Evolutionary conservation across 768 basidiomycete species (phyloP).

Genomic region (Tulasnella sp.): DNA sequence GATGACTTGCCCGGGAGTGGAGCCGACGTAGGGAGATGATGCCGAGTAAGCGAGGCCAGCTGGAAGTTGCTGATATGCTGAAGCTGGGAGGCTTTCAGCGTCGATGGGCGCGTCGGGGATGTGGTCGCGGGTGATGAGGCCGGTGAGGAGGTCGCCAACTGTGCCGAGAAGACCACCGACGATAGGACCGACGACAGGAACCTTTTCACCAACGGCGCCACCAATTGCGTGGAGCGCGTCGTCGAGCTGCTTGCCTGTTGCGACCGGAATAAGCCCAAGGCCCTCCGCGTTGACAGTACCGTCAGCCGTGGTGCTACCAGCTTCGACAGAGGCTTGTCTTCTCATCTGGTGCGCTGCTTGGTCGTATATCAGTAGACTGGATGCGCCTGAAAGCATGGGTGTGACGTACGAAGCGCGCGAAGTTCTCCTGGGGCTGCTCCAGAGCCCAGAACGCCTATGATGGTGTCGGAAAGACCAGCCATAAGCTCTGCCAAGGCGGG

Average conservation of each 20-base stretch:
- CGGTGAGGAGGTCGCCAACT: background rate
- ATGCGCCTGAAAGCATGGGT: background rate
- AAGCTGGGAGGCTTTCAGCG: background rate
- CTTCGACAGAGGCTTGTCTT: background rate
- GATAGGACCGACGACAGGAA: background rate
- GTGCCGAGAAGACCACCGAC: background rate
- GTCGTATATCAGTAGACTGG: background rate
- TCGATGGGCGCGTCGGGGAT: conserved; percentile 10
- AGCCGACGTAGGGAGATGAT: background rate
- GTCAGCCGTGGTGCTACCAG: background rate
- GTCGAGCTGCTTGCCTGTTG: background rate
- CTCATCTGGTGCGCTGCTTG: background rate
- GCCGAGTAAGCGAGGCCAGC: background rate
- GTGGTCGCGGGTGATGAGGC: background rate
- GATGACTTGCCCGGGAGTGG: background rate
- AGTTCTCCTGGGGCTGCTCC: background rate
- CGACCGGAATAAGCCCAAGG: background rate
- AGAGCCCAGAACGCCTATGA: background rate
- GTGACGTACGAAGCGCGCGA: background rate
- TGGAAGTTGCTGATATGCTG: background rate
- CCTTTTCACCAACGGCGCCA: background rate
- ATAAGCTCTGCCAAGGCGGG: background rate
- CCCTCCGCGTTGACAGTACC: background rate
- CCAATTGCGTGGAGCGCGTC: background rate
- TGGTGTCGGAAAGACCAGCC: background rate